These are phyloP conservation scores for Ascochyta pisi DNA, from an alignment of 2,329 filamentous ascomycete species.

Conservation along the genomic window DNA sequence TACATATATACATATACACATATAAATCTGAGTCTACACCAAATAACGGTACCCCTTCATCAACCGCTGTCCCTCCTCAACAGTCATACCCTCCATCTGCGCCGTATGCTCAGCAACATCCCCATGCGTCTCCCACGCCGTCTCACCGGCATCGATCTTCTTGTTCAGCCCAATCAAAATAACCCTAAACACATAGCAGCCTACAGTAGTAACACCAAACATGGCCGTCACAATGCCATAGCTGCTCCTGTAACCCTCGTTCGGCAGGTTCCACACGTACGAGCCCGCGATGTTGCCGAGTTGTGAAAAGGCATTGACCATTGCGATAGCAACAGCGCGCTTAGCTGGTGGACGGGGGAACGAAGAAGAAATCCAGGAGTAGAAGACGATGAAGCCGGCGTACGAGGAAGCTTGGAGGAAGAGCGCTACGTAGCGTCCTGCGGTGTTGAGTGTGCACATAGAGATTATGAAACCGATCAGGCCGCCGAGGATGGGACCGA, in stretches of 20 bases:
- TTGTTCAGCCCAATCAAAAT: slow-evolving; percentile 40
- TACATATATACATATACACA: too few species aligned
- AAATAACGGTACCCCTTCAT: slow-evolving; percentile 45
- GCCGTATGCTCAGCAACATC: slow-evolving; percentile 43
- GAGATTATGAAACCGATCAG: slow-evolving; percentile 54
- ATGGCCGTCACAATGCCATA: slow-evolving; percentile 71
- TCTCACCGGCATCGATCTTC: slow-evolving; percentile 40
- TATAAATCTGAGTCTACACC: slow-evolving; percentile 21
- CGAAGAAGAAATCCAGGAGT: slow-evolving; percentile 46
- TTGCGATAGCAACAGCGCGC: slow-evolving; percentile 66
- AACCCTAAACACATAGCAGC: slow-evolving; percentile 51
- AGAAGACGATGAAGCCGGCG: slow-evolving; percentile 48
- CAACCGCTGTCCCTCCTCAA: slow-evolving; percentile 38
- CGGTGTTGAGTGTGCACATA: slow-evolving; percentile 41
- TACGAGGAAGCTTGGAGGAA: slow-evolving; percentile 51
- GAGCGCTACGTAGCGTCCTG: slow-evolving; percentile 43
- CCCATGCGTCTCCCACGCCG: slow-evolving; percentile 35
- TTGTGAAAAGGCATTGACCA: slow-evolving; percentile 61
- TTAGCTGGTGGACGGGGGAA: slow-evolving; percentile 65
- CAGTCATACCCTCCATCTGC: slow-evolving; percentile 33
- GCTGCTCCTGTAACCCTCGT: slow-evolving; percentile 67
- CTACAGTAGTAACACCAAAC: slow-evolving; percentile 66
- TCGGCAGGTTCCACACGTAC: slow-evolving; percentile 67
- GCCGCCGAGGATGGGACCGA: slow-evolving; percentile 52
- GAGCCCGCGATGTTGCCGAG: slow-evolving; percentile 59